Evolutionary conservation across 139 green algal genomes (phyloP).

Genomic region (Chlamydomonas eustigma): DNA sequence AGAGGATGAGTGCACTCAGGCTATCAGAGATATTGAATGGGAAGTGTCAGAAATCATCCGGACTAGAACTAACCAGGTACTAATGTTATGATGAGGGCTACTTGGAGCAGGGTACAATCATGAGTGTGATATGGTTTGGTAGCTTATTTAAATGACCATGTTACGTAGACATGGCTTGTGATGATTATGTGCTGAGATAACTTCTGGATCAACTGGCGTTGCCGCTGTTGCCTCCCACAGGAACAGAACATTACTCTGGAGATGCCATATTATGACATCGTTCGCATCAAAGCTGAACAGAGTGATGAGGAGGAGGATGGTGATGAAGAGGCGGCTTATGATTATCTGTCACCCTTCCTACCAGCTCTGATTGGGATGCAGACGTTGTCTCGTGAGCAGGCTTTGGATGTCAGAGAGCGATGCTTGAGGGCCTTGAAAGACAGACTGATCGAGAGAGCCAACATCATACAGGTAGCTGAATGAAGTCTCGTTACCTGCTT

Average conservation of each 20-base stretch:
- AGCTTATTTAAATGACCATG: too few relatives aligned
- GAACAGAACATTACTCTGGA: slow-evolving; percentile 64
- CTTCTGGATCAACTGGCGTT: too few relatives aligned
- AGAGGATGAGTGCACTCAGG: slow-evolving; percentile 70
- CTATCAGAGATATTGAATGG: slow-evolving; percentile 69
- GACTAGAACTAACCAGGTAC: slow-evolving; percentile 51
- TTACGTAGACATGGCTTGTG: too few relatives aligned
- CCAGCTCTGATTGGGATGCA: slow-evolving; percentile 53
- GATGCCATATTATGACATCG: slow-evolving; percentile 80
- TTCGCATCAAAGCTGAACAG: slow-evolving; percentile 54
- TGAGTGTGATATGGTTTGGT: too few relatives aligned
- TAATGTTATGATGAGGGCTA: too few relatives aligned
- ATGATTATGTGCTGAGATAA: too few relatives aligned
- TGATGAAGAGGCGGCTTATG: slow-evolving; percentile 48
- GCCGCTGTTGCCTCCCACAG: neutral
- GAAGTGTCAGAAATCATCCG: slow-evolving; percentile 66
- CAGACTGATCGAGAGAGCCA: slow-evolving; percentile 75
- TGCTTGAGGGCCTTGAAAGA: slow-evolving; percentile 81
- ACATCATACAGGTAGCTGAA: slow-evolving; percentile 70
- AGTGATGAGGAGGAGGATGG: slow-evolving; percentile 59
- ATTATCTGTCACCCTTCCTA: slow-evolving; percentile 79
- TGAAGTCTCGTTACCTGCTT: slow-evolving; percentile 50
- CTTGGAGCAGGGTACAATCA: too few relatives aligned
- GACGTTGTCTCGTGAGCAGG: slow-evolving; percentile 54
- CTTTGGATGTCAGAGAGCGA: slow-evolving; percentile 59